Evolutionary conservation across 2,329 filamentous ascomycete species (phyloP).

Genomic region (Nannizziopsis barbatae): DNA sequence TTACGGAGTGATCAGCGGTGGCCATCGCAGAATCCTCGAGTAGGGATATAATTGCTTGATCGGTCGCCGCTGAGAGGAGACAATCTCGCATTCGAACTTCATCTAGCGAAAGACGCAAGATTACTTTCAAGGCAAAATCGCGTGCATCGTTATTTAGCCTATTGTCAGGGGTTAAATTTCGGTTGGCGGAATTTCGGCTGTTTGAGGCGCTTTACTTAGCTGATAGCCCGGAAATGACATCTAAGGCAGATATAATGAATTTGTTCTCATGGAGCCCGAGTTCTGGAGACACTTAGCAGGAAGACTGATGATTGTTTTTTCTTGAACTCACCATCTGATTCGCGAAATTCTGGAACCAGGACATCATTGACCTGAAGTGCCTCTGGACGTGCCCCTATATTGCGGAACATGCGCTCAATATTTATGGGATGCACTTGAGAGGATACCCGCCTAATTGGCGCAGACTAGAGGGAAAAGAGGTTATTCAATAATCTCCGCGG

Average conservation of each 20-base stretch:
- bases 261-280: constrained; percentile 14
- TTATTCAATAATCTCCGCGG: background rate
- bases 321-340: constrained; percentile 16
- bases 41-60: constrained; percentile 25
- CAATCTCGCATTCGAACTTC: constrained; percentile 23
- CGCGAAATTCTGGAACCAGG: constrained; percentile 21
- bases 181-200: background rate
- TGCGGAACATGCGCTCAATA: constrained; percentile 45
- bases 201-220: constrained; percentile 20
- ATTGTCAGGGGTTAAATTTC: constrained; percentile 2
- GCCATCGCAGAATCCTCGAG: constrained; percentile 12
- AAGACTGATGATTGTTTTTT: background rate
- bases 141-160: constrained; percentile 28
- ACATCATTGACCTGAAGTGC: constrained; percentile 31
- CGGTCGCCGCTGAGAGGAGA: constrained; percentile 24
- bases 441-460: constrained; percentile 22
- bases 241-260: constrained; percentile 26
- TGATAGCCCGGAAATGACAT: constrained; percentile 25
- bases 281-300: constrained; percentile 7
- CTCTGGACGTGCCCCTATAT: constrained; percentile 45
- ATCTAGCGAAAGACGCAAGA: constrained; percentile 32
- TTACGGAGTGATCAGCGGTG: constrained; percentile 10
- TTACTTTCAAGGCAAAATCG: constrained; percentile 23
- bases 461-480: constrained; percentile 21
- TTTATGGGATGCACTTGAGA: constrained; percentile 29